These are phyloP conservation scores for Buddleja alternifolia DNA, from an alignment of 257 asterid genomes.

Conservation along the genomic window DNA sequence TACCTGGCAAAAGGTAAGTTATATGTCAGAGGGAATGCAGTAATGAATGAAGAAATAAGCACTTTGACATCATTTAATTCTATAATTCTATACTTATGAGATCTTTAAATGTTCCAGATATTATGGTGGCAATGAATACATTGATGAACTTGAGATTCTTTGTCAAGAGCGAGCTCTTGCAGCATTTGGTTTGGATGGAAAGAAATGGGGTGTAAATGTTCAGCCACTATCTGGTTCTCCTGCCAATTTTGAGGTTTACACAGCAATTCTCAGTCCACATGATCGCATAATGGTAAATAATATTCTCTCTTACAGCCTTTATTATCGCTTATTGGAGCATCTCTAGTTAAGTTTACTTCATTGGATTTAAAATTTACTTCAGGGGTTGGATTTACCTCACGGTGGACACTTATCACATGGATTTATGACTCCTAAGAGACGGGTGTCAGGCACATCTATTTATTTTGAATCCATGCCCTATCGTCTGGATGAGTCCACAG, in stretches of 20 bases:
- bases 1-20: conserved; percentile 87
- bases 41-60: not conserved
- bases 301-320: not conserved
- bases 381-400: conserved; percentile 98
- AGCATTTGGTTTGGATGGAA: conserved; percentile 79
- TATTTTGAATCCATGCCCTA: conserved; percentile 97
- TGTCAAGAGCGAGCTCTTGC: conserved; percentile 94
- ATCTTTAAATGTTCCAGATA: conserved; percentile 45
- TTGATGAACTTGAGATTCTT: conserved; percentile 87
- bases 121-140: conserved; percentile 91
- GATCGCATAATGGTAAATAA: conserved; percentile 84
- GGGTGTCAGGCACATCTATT: conserved; percentile 93
- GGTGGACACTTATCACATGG: conserved; percentile 98
- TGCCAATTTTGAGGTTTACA: conserved; percentile 93
- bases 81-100: not conserved
- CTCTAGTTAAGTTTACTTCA: conserved; percentile 3
- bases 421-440: conserved; percentile 92
- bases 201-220: conserved; percentile 91
- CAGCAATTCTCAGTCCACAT: conserved; percentile 87
- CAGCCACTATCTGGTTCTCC: conserved; percentile 98
- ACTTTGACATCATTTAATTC: conserved; percentile 15
- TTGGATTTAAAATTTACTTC: conserved; percentile 23
- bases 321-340: not conserved
- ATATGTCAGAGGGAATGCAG: not conserved
- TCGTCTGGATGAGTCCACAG: conserved; percentile 89